phyloP scores from a whole-genome alignment of 768 basidiomycete genomes.

The Boletellus ananiceps region DNA sequence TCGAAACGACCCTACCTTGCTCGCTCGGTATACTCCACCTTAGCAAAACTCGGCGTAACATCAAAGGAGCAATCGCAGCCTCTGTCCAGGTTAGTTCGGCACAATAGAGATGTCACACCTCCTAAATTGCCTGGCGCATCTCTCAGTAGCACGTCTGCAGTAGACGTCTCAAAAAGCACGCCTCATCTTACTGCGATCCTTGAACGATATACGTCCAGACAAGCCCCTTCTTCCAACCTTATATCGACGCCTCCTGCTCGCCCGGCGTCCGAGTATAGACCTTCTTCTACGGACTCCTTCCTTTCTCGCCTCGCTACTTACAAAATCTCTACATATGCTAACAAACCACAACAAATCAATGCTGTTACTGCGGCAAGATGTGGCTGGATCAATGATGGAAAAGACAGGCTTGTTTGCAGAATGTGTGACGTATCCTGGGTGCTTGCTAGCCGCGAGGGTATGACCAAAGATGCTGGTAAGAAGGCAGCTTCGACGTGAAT shows the following conservation, averaged over 20 bases:
- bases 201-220: slow-evolving; percentile 54
- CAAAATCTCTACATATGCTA: slow-evolving; percentile 75
- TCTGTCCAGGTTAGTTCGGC: slow-evolving; percentile 20
- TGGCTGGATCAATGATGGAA: slow-evolving; percentile 82
- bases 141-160: slow-evolving; percentile 6
- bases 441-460: slow-evolving; percentile 61
- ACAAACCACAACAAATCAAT: slow-evolving; percentile 69
- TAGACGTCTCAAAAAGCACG: slow-evolving; percentile 48
- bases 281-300: slow-evolving; percentile 72
- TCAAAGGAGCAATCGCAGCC: slow-evolving; percentile 41
- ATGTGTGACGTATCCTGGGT: slow-evolving; percentile 74
- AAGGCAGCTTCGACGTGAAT: slow-evolving; percentile 26
- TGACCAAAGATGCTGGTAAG: slow-evolving; percentile 76
- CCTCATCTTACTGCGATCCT: slow-evolving; percentile 72
- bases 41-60: slow-evolving; percentile 73
- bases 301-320: slow-evolving; percentile 70
- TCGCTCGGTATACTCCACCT: slow-evolving; percentile 68
- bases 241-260: slow-evolving; percentile 21
- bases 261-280: slow-evolving; percentile 61
- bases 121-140: not conserved
- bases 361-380: slow-evolving; percentile 78
- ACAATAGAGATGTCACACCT: not conserved
- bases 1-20: slow-evolving; percentile 52
- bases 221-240: slow-evolving; percentile 47
- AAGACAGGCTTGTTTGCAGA: slow-evolving; percentile 71